Conservation (phyloP, 2,329 filamentous ascomycete genomes). For the Beauveria sp. region DNA sequence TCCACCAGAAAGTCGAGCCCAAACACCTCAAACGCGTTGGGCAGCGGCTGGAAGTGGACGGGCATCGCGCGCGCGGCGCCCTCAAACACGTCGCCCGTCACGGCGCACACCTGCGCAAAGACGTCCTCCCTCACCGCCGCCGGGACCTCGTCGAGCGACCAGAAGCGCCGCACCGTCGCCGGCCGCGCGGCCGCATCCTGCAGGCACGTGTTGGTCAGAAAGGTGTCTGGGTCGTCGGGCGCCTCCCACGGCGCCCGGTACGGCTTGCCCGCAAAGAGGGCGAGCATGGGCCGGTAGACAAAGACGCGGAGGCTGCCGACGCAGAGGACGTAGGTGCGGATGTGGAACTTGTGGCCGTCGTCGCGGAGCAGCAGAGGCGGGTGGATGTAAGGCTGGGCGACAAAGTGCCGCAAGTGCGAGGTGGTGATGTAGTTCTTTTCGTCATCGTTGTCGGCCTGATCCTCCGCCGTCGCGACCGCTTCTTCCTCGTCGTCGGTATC, state of each 20-base stretch:
- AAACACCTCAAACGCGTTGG: constrained; percentile 86
- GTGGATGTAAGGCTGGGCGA: constrained; percentile 91
- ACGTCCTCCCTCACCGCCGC: constrained; percentile 52
- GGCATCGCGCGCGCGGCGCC: constrained; percentile 77
- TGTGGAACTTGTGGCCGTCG: constrained; percentile 79
- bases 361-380: constrained; percentile 66
- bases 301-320: constrained; percentile 71
- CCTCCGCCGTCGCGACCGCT: constrained; percentile 25
- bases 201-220: constrained; percentile 93
- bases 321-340: constrained; percentile 83
- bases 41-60: constrained; percentile 84
- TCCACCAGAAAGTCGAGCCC: constrained; percentile 88
- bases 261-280: constrained; percentile 72
- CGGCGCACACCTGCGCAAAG: constrained; percentile 63
- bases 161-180: constrained; percentile 68
- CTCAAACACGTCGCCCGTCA: constrained; percentile 75
- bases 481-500: constrained; percentile 60
- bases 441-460: constrained; percentile 21
- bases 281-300: constrained; percentile 86
- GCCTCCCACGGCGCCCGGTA: constrained; percentile 60
- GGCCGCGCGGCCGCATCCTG: constrained; percentile 51
- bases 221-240: constrained; percentile 52
- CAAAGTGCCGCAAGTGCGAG: constrained; percentile 89
- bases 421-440: constrained; percentile 60
- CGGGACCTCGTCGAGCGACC: constrained; percentile 44